Conservation (phyloP, 768 basidiomycete species). For the Pisolithus albus region DNA sequence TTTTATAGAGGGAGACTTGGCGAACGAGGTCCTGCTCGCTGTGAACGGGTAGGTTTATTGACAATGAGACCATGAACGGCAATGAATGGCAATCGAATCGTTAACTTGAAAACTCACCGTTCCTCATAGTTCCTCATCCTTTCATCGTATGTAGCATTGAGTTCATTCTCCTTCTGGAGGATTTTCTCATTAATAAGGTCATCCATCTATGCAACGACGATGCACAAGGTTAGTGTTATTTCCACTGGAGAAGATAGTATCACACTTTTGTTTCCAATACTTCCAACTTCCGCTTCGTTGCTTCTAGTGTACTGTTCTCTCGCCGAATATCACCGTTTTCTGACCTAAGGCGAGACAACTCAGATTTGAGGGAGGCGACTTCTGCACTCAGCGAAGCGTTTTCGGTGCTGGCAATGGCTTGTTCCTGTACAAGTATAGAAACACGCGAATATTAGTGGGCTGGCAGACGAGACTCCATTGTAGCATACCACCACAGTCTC, state of each 20-base stretch:
- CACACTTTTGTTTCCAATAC: conserved; percentile 78
- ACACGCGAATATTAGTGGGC: not conserved
- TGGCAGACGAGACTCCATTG: not conserved
- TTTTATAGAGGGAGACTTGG: conserved; percentile 83
- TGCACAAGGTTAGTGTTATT: not conserved
- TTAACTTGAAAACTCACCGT: conserved; percentile 45
- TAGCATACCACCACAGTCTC: conserved; percentile 81
- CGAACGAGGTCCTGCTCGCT: conserved; percentile 91
- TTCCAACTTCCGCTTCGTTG: conserved; percentile 69
- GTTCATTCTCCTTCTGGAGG: conserved; percentile 88
- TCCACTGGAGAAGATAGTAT: conserved; percentile 1
- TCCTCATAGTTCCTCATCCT: conserved; percentile 94
- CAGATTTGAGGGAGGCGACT: conserved; percentile 65
- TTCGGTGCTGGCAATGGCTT: conserved; percentile 69
- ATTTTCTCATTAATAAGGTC: conserved; percentile 86
- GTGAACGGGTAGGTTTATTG: not conserved
- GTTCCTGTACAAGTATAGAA: conserved; percentile 51
- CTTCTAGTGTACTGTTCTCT: conserved; percentile 60
- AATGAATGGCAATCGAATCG: not conserved
- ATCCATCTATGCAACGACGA: conserved; percentile 71
- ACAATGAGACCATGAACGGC: too few relatives aligned
- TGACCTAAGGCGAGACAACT: conserved; percentile 64
- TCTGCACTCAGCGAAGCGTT: conserved; percentile 43
- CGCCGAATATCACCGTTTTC: conserved; percentile 80
- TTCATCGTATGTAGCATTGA: conserved; percentile 96